phyloP scores from a whole-genome alignment of 208 protist genomes.

The Tritrichomonas musculus region DNA sequence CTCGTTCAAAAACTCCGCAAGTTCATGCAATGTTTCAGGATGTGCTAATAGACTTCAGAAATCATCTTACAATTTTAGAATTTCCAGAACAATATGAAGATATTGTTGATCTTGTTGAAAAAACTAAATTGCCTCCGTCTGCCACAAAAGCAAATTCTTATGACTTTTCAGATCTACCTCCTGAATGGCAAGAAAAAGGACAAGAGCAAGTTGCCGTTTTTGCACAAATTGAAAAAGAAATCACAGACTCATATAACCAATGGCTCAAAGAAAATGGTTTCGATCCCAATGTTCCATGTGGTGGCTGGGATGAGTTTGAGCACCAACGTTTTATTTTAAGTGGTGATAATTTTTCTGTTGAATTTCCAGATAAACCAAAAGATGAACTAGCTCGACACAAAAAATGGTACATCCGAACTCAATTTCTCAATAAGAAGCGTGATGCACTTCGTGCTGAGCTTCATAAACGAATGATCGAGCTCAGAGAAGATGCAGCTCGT shows the following conservation, averaged over 20 bases:
- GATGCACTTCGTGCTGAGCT: not conserved
- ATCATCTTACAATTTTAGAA: not conserved
- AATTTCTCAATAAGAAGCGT: not conserved
- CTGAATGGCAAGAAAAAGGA: not conserved
- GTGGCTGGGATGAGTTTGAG: conserved; percentile 17
- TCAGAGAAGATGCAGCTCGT: not conserved
- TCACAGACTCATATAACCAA: not conserved
- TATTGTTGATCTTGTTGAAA: conserved; percentile 19
- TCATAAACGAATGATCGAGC: not conserved
- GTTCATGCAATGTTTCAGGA: not conserved
- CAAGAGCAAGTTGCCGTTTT: not conserved
- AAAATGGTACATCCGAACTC: not conserved
- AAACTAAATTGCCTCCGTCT: not conserved
- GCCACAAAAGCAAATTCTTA: not conserved
- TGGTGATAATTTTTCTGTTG: not conserved
- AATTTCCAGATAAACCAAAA: not conserved
- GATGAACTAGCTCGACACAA: not conserved
- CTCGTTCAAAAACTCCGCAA: not conserved
- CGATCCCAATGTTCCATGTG: not conserved
- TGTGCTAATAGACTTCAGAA: not conserved
- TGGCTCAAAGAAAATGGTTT: not conserved
- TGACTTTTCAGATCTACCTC: not conserved
- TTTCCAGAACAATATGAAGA: not conserved
- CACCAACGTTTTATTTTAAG: conserved; percentile 13
- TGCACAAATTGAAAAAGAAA: not conserved